These are phyloP conservation scores for Rhynchosporium agropyri DNA, from an alignment of 2,329 filamentous ascomycete species.

Conservation along the genomic window DNA sequence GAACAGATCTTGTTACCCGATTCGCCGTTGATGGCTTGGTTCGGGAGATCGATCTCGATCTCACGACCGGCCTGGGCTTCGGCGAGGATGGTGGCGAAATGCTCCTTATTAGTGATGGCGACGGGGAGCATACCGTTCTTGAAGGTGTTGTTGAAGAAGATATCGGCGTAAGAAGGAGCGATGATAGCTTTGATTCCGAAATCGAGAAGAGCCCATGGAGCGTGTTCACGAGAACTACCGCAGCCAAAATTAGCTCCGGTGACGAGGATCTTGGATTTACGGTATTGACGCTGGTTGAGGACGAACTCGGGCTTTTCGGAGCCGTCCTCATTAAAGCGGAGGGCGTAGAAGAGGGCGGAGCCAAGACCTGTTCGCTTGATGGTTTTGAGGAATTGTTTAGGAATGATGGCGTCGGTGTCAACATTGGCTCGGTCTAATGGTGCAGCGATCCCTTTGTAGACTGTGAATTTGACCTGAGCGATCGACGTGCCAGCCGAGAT, in stretches of 20 bases:
- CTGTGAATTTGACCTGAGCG: conserved; percentile 82
- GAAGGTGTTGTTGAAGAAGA: conserved; percentile 99
- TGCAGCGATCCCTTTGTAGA: conserved; percentile 83
- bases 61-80: conserved; percentile 81
- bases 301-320: conserved; percentile 80
- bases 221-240: conserved; percentile 89
- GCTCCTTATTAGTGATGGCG: conserved; percentile 66
- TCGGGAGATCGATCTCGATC: conserved; percentile 85
- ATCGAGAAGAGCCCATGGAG: conserved; percentile 94
- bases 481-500: conserved; percentile 52
- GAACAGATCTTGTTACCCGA: conserved; percentile 71
- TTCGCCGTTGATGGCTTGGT: conserved; percentile 78
- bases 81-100: conserved; percentile 70
- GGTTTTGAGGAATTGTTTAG: conserved; percentile 98
- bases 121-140: conserved; percentile 99
- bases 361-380: conserved; percentile 97
- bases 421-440: conserved; percentile 87
- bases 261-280: conserved; percentile 81
- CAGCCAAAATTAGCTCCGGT: conserved; percentile 96
- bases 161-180: conserved; percentile 86
- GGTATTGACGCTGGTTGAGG: conserved; percentile 88
- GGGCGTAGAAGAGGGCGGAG: conserved; percentile 80
- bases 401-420: conserved; percentile 99
- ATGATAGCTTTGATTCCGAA: conserved; percentile 96
- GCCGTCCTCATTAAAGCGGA: conserved; percentile 76